Evolutionary conservation across 2,329 filamentous ascomycete species (phyloP).

Genomic region (Colletotrichum simmondsii): DNA sequence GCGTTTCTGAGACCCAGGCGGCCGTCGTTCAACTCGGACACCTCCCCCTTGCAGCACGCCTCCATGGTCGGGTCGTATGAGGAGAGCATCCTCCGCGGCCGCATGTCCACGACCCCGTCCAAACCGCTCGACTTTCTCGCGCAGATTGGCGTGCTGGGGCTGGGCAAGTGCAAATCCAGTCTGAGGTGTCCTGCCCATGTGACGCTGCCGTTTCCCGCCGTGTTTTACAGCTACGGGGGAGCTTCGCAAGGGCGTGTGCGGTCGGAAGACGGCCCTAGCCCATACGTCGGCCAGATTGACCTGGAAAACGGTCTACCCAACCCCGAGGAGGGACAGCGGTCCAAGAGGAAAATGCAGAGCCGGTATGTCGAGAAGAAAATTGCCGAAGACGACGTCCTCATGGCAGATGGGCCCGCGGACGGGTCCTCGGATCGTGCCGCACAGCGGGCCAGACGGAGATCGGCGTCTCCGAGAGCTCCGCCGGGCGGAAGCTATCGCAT

Average conservation of each 20-base stretch:
- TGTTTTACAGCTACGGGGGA: conserved; percentile 92
- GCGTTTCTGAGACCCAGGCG: conserved; percentile 66
- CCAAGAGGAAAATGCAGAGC: conserved; percentile 60
- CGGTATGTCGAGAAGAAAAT: conserved; percentile 52
- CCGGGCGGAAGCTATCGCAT: conserved; percentile 94
- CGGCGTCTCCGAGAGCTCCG: conserved; percentile 65
- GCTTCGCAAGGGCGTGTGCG: conserved; percentile 72
- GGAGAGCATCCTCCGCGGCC: conserved; percentile 91
- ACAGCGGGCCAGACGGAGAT: conserved; percentile 48
- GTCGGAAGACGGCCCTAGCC: conserved; percentile 87
- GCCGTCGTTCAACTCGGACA: conserved; percentile 79
- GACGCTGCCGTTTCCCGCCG: conserved; percentile 89
- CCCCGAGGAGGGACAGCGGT: conserved; percentile 57
- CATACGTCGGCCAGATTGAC: conserved; percentile 94
- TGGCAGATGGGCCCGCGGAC: conserved; percentile 32
- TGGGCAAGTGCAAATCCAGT: conserved; percentile 87
- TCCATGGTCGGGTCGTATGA: conserved; percentile 99
- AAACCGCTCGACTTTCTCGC: conserved; percentile 93
- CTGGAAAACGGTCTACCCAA: conserved; percentile 81
- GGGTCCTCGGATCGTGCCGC: conserved; percentile 39
- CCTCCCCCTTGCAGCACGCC: conserved; percentile 84
- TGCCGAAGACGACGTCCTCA: conserved; percentile 42
- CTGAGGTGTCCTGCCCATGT: conserved; percentile 91
- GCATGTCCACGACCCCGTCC: conserved; percentile 97
- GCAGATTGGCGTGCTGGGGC: conserved; percentile 92